Evolutionary conservation across 176 grass and related monocot genomes (phyloP).

Genomic region (Triticum timopheevii): DNA sequence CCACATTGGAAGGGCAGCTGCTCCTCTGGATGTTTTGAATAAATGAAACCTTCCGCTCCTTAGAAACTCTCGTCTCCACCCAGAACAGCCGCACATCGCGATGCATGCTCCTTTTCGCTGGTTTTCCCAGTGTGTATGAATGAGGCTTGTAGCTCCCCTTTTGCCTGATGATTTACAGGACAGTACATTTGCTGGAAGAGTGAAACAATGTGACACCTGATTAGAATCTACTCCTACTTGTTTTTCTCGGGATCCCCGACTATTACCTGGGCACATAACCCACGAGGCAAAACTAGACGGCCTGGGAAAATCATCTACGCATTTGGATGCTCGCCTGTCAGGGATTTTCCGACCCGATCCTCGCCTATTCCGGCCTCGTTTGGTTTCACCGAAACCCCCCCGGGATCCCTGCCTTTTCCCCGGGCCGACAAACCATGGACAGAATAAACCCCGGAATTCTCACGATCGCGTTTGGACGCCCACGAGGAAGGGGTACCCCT

Average conservation of each 20-base stretch:
- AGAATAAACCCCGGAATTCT: too few relatives aligned
- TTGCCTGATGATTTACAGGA: constrained; percentile 38
- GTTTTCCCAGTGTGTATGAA: constrained; percentile 36
- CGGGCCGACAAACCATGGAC: too few relatives aligned
- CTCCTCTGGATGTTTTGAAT: constrained; percentile 47
- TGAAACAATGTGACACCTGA: constrained; percentile 3
- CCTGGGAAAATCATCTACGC: too few relatives aligned
- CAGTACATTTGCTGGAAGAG: constrained; percentile 2
- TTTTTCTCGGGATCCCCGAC: background rate
- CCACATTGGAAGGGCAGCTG: constrained; percentile 13
- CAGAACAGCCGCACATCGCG: background rate
- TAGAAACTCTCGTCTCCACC: constrained; percentile 7
- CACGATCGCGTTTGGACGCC: too few relatives aligned
- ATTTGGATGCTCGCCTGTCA: too few relatives aligned
- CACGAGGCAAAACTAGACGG: too few relatives aligned
- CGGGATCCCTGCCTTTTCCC: too few relatives aligned
- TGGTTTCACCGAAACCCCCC: too few relatives aligned
- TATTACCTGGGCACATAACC: too few relatives aligned
- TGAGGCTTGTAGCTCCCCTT: constrained; percentile 35
- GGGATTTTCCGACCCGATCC: too few relatives aligned
- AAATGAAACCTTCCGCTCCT: constrained; percentile 31
- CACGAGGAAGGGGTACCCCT: too few relatives aligned
- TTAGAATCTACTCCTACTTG: background rate
- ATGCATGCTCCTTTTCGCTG: constrained; percentile 13
- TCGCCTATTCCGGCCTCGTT: too few relatives aligned